These are phyloP conservation scores for Termitomyces eurrhizus DNA, from an alignment of 768 basidiomycete genomes.

Conservation along the genomic window DNA sequence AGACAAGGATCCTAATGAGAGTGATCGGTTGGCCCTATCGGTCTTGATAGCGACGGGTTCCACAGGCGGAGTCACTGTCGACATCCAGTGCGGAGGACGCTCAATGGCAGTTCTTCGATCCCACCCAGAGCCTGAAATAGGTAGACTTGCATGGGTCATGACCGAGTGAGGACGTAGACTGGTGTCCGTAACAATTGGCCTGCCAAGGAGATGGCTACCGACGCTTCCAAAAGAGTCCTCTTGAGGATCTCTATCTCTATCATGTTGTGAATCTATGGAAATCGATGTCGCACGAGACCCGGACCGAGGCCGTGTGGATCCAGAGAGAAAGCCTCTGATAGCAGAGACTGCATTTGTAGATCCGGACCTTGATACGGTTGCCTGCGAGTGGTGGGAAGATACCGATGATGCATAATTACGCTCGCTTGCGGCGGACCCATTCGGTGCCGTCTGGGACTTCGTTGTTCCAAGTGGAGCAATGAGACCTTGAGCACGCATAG, in stretches of 20 bases:
- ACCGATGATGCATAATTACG: conserved; percentile 44
- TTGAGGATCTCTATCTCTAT: conserved; percentile 26
- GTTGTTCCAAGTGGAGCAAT: conserved; percentile 31
- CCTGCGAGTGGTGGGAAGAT: conserved; percentile 41
- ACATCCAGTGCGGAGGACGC: conserved; percentile 11
- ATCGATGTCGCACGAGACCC: conserved; percentile 47
- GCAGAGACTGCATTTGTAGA: conserved; percentile 46
- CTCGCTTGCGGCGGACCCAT: conserved; percentile 19
- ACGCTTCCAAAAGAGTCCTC: conserved; percentile 57
- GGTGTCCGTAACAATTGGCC: conserved; percentile 33
- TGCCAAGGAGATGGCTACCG: conserved; percentile 50
- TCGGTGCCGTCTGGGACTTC: conserved; percentile 19
- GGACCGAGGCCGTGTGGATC: conserved; percentile 49
- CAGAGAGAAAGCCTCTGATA: conserved; percentile 55
- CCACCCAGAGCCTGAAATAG: conserved; percentile 26
- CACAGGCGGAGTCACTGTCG: conserved; percentile 23
- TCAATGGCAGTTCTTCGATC: conserved; percentile 30
- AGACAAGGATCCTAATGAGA: conserved; percentile 32
- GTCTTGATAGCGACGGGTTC: conserved; percentile 5
- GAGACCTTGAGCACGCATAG: conserved; percentile 69
- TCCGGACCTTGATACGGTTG: conserved; percentile 34
- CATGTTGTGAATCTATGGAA: conserved; percentile 34
- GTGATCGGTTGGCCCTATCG: conserved; percentile 28
- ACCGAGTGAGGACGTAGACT: conserved; percentile 22
- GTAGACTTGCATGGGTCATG: conserved; percentile 27